phyloP scores from a whole-genome alignment of 2,329 filamentous ascomycete genomes.

The Alternaria tenuissima region DNA sequence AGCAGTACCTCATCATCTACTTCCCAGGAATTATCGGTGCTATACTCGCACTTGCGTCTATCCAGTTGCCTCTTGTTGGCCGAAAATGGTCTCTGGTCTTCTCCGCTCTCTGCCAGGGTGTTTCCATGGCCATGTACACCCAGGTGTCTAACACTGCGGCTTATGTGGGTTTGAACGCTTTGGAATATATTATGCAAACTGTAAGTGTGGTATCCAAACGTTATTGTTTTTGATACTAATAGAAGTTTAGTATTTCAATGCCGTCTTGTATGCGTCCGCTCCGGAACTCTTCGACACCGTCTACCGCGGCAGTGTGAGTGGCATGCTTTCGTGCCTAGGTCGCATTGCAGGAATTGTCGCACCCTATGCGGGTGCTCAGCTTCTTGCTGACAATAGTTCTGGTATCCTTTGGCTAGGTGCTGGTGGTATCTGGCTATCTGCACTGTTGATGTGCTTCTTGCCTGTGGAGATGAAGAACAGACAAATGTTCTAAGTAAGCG shows the following conservation, averaged over 20 bases:
- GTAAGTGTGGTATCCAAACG: slow-evolving; percentile 12
- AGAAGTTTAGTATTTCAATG: slow-evolving; percentile 35
- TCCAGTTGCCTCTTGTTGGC: slow-evolving; percentile 39
- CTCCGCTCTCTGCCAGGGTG: slow-evolving; percentile 37
- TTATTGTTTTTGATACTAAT: not conserved
- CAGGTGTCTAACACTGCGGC: slow-evolving; percentile 37
- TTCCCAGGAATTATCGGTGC: slow-evolving; percentile 40
- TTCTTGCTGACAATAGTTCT: slow-evolving; percentile 30
- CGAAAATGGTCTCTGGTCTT: slow-evolving; percentile 42
- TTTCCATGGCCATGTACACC: slow-evolving; percentile 44
- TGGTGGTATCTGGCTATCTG: slow-evolving; percentile 41
- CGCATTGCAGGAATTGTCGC: slow-evolving; percentile 41
- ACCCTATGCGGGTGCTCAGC: slow-evolving; percentile 38
- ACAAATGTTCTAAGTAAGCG: slow-evolving; percentile 37
- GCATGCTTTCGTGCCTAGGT: slow-evolving; percentile 41
- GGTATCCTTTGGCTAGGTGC: slow-evolving; percentile 43
- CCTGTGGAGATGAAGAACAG: slow-evolving; percentile 42
- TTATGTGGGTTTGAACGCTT: slow-evolving; percentile 39
- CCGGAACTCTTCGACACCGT: slow-evolving; percentile 41
- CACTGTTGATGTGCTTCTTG: slow-evolving; percentile 39
- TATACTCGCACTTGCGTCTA: slow-evolving; percentile 30
- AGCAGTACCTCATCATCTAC: slow-evolving; percentile 44
- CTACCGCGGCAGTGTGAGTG: slow-evolving; percentile 42
- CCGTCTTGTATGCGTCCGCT: slow-evolving; percentile 40
- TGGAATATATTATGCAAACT: slow-evolving; percentile 46